Evolutionary conservation across 1,284 basidiomycete species (phyloP).

Genomic region (Fomitopsis betulina): DNA sequence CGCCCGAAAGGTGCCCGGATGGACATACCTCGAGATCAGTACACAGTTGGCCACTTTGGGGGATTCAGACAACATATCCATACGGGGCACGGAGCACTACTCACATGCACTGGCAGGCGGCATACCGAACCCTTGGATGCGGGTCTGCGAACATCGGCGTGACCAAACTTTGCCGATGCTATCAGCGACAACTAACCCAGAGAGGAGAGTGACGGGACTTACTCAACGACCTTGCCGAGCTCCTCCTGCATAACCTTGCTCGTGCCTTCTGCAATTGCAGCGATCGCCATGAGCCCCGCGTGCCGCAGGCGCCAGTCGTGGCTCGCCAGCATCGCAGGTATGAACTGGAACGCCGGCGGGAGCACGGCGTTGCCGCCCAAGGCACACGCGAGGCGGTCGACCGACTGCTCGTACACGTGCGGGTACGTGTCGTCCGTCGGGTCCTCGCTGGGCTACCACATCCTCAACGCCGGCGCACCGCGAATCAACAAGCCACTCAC

Average conservation of each 20-base stretch:
- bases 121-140: conserved; percentile 79
- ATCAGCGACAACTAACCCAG: neutral
- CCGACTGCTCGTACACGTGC: conserved; percentile 71
- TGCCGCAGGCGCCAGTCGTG: conserved; percentile 82
- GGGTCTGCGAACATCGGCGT: conserved; percentile 71
- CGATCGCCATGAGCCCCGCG: conserved; percentile 78
- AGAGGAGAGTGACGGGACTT: too few species aligned
- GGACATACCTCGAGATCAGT: conserved; percentile 70
- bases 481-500: conserved; percentile 35
- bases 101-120: conserved; percentile 85
- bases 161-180: conserved; percentile 48
- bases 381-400: conserved; percentile 73
- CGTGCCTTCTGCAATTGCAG: conserved; percentile 74
- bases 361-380: conserved; percentile 69
- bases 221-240: conserved; percentile 73
- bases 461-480: neutral
- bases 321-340: conserved; percentile 71
- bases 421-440: conserved; percentile 74
- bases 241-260: conserved; percentile 75
- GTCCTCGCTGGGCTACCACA: conserved; percentile 51
- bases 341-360: conserved; percentile 72
- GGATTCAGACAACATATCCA: too few species aligned
- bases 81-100: conserved; percentile 14
- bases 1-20: neutral
- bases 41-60: conserved; percentile 69